Base-by-base conservation (phyloP, 495 filamentous ascomycete species). In the Talaromyces proteolyticus region DNA sequence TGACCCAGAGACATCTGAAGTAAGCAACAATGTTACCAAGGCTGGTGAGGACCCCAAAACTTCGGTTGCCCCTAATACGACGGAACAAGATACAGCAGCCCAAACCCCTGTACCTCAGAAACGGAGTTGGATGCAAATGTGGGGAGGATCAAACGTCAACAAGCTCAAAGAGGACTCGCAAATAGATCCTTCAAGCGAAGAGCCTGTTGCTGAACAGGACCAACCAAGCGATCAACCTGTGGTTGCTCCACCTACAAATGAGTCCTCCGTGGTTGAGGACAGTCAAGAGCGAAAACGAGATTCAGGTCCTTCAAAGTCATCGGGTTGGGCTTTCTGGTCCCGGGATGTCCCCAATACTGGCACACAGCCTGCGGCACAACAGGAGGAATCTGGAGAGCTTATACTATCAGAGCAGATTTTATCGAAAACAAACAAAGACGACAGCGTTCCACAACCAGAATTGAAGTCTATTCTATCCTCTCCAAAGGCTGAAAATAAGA, bases 291-390 rank as follows among this genome's bases (percentile, higher is more conserved):
- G n/a, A n/a, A 71, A 74, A 62, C 53, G 68, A 26, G 66, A 75
- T 43, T 64, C 60, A 23, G 52, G 52, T 21, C 56, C 48, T 47
- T 47, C 57, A 11, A 80, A 74, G 52, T 76, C 84, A 17, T 87
- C 87, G 6, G 87, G 84, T 1, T 94, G 89, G 89, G 88, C 85
- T 1, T 94, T 94, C 54, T 94, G 87, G 87, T 89, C 86, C 6
- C 81, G 78, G 48, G 87, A 88, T 16, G 65, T 75, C 17, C 57
- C 78, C 10, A 79, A 77, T 45, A 51, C 52, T 50, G 65, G 72
- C 10, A 38, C 54, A 12, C 50, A 63, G 7, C 54, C 62, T 18
- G 69, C 59, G 46, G 47, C 72, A 2, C 60, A 58, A 20, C 67
- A 74, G 29, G 59, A 68, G 8, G 77, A 86, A 55, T 59, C 77